A percentile compares a stretch with the other conserved stretches of the same genome.
phyloP scores from a whole-genome alignment of 805 yeast species.

The Candida parachauliodes region DNA sequence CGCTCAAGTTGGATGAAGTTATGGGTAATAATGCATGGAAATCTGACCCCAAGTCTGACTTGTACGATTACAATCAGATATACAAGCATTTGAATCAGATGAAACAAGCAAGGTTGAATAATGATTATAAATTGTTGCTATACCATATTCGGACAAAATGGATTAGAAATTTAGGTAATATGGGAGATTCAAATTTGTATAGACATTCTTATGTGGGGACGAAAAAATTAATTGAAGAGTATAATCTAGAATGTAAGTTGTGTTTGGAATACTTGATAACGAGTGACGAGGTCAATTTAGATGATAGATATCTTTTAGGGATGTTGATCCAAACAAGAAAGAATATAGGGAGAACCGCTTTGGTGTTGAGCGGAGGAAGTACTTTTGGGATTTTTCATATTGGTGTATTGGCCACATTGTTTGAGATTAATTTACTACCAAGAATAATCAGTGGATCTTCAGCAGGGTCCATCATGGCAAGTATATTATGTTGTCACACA shows the following conservation, averaged over 20 bases:
- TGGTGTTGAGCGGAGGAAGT: conserved; percentile 95
- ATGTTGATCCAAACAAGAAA: conserved; percentile 84
- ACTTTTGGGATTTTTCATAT: conserved; percentile 90
- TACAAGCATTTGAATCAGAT: conserved; percentile 50
- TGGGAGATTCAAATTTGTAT: conserved; percentile 77
- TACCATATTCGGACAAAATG: conserved; percentile 81
- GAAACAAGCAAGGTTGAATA: conserved; percentile 50
- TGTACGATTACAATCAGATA: conserved; percentile 72
- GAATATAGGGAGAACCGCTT: conserved; percentile 90
- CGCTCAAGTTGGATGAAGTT: conserved; percentile 60
- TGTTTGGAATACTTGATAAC: conserved; percentile 39
- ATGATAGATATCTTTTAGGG: conserved; percentile 67
- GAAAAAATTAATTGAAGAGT: conserved; percentile 76
- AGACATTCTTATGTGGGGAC: conserved; percentile 83
- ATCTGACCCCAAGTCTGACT: conserved; percentile 48
- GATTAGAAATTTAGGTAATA: conserved; percentile 80
- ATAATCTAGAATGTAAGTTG: conserved; percentile 68
- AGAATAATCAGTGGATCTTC: conserved; percentile 89
- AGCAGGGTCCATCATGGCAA: conserved; percentile 93
- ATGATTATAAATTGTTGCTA: conserved; percentile 59
- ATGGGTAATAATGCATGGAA: conserved; percentile 75
- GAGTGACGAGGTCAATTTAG: conserved; percentile 43
- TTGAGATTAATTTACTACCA: conserved; percentile 75
- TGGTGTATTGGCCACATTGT: conserved; percentile 80
- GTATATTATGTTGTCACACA: conserved; percentile 77